phyloP scores from a whole-genome alignment of 1,139 yeast genomes.

The Suhomyces bolitotheri region DNA sequence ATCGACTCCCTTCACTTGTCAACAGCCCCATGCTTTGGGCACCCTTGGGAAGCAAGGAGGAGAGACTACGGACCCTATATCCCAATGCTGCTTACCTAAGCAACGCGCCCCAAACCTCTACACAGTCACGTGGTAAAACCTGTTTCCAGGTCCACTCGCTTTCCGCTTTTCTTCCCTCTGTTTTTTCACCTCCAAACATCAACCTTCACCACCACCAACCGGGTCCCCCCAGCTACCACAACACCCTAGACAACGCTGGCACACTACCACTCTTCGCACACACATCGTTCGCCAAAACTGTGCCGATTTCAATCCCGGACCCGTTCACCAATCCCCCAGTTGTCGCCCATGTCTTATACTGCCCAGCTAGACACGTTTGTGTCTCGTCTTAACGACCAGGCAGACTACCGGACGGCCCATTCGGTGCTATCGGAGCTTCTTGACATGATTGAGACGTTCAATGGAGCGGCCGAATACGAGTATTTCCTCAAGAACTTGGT shows the following conservation, averaged over 20 bases:
- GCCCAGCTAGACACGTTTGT: slow-evolving; percentile 62
- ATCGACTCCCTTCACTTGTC: too few relatives aligned
- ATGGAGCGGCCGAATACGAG: slow-evolving; percentile 77
- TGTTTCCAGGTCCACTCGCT: slow-evolving; percentile 11
- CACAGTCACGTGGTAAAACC: slow-evolving; percentile 10
- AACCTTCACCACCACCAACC: neutral
- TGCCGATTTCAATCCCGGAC: too few relatives aligned
- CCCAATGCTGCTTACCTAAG: slow-evolving; percentile 1
- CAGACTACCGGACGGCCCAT: slow-evolving; percentile 61
- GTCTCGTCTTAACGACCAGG: slow-evolving; percentile 54
- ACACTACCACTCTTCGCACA: too few relatives aligned
- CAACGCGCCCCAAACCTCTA: too few relatives aligned
- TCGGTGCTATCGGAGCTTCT: slow-evolving; percentile 76
- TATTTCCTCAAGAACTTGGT: slow-evolving; percentile 60
- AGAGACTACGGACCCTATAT: too few relatives aligned
- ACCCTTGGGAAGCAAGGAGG: too few relatives aligned
- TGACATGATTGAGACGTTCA: slow-evolving; percentile 82
- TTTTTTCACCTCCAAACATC: slow-evolving; percentile 8
- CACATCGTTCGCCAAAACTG: too few relatives aligned
- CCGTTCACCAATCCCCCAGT: too few relatives aligned
- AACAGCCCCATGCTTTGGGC: too few relatives aligned
- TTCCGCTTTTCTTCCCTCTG: slow-evolving; percentile 21
- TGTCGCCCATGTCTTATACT: slow-evolving; percentile 27
- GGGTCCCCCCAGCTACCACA: neutral
- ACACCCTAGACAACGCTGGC: too few relatives aligned